Base-by-base conservation (phyloP, 345 rosid species). In the Citrus maxima region DNA sequence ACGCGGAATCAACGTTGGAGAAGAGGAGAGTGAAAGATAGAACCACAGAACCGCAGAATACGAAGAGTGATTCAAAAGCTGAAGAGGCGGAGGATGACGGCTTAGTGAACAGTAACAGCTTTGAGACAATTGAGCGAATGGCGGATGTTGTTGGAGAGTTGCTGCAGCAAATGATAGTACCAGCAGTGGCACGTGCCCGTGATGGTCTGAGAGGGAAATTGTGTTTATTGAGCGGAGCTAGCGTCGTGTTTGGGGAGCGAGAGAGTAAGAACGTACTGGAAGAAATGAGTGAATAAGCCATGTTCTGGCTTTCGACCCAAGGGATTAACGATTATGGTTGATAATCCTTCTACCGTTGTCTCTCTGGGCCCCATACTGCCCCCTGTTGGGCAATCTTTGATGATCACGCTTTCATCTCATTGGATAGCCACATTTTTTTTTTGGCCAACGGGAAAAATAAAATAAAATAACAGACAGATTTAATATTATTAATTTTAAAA, bases 11-110 rank as follows among this genome's bases (percentile, higher is more conserved):
- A 40, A 91, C 91, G 49, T 88, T 90, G 9, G 85, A 80, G 38
- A 89, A 24, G 63, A 90, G 84, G 0, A 95, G 81, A 13, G 91
- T 87, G 60, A 93, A 83, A 6, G 98, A 95, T 4, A 95, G 63
- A 54, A 91, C 92, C 38, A 90, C 79, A 30, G 98, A 95, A 81
- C 93, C 80, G 81, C 91, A 95, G 62, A 92, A 75, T 54, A 91
- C 73, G 46, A 91, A 79, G 51, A 92, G 72, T 35, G 89, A 88
- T 59, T 89, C 91, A 4, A 87, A 64, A 75, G 85, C 59, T 51
- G 86, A 74, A 10, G 87, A 67, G 37, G n/a, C 1, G 72, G 71
- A 7, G 78, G 34, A 60, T 30, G 21, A 58, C 2, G 67, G 67
- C 54, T 40, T 66, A 65, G 40, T 19, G 35, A 24, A 25, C 13